Evolutionary conservation across 805 yeast species (phyloP).

Genomic region (Jamesozyma hellenica): DNA sequence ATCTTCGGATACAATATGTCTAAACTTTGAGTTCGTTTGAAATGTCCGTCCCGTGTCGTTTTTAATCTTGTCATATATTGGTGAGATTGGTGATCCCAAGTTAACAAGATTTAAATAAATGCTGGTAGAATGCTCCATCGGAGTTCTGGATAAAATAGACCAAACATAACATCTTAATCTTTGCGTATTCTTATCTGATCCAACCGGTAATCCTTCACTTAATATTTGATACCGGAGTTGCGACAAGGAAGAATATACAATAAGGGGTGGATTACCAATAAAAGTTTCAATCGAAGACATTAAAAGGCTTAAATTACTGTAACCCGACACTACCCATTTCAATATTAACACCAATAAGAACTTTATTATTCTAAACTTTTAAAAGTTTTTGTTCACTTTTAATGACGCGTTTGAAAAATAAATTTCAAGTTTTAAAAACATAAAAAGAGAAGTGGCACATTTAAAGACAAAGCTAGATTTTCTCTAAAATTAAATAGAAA

Average conservation of each 20-base stretch:
- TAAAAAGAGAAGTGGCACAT: no score
- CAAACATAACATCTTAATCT: conserved; percentile 56
- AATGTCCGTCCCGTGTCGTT: conserved; percentile 83
- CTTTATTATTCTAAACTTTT: no score
- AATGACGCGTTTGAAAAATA: no score
- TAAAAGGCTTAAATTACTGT: no score
- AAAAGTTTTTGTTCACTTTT: no score
- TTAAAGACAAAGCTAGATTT: no score
- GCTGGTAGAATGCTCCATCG: conserved; percentile 43
- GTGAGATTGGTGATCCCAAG: conserved; percentile 48
- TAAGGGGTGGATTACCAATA: conserved; percentile 17
- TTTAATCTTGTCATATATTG: conserved; percentile 49
- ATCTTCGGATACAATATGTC: conserved; percentile 56
- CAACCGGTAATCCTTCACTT: conserved; percentile 13
- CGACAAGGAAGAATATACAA: conserved; percentile 20
- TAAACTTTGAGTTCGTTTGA: conserved; percentile 61
- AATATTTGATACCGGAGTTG: conserved; percentile 20
- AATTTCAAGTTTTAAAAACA: no score
- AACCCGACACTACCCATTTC: no score
- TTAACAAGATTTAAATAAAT: conserved; percentile 45
- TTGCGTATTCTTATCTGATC: conserved; percentile 9
- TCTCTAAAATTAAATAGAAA: no score
- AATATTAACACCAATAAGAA: no score
- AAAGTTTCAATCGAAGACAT: conserved; percentile 17
- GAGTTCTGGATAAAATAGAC: conserved; percentile 62